Evolutionary conservation across 1,139 yeast genomes (phyloP), one percentile per base, ranked within the genome.

Genomic region (Suhomyces choctaworum): DNA sequence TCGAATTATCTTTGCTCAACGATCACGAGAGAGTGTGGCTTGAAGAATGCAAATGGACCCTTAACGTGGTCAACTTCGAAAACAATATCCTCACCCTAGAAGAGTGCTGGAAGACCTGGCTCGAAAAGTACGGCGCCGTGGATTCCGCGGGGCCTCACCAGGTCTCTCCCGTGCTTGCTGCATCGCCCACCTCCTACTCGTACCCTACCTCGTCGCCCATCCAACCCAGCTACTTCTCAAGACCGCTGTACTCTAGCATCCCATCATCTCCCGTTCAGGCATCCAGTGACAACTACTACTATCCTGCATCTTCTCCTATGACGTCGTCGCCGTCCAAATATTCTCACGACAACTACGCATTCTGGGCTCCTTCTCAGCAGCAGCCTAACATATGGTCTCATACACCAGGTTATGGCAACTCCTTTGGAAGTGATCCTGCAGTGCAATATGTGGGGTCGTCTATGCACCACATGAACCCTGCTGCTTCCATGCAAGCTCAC

Each of bases 1-100:
- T 92, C 45, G 65, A 77, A 11, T 70, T 87, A 36, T 52, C 52
- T 3, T 64, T 72, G 25, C 70, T 92, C 43, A 88, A 90, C 51
- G 55, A 60, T 16, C 67, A 78, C 45, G 98, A 92, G 65, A 75
- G 76, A 40, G 70, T 66, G 32, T 92, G 97, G 97, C 72, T 92
- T 35, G 53, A 51, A 11, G 73, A 66, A 32, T 55, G 64, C 22
- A 62, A 63, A 39, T 76, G 80, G 78, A 65, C 64, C 43, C 60
- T 77, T 40, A 74, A 70, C 42, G 73, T 68, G 7, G 73, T 67
- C 21, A 60, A 59, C 33, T 69, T 64, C 41, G 72, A 64, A 45
- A 47, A 56, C 25, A 70, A 70, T 45, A 66, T 70, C 36, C 43
- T 56, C 25, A 67, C 73, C 10, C 61, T 70, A 44, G 73, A 70